Evolutionary conservation across 2,329 filamentous ascomycete species (phyloP), one percentile per base, ranked within the genome.

Genomic region (Xylaria sp.): DNA sequence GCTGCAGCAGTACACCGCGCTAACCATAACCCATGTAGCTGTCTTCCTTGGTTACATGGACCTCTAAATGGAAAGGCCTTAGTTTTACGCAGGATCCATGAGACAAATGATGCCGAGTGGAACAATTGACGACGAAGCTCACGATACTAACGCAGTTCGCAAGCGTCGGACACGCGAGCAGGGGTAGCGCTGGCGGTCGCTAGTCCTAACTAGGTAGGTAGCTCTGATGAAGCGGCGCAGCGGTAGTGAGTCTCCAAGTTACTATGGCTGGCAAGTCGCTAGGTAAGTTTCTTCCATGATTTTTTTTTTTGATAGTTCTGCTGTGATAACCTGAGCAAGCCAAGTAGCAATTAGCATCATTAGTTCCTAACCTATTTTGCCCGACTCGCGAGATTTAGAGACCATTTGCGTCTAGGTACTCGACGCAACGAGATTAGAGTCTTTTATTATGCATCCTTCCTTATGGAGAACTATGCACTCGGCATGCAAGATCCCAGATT

Each of bases 391-490:
- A 68, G 14, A 59, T 67, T n/a, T 47, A 31, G 55, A 2, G 60
- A 66, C 21, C 64, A 67, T 50, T 58, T 68, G 23, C 49, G 52
- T 25, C 60, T 67, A 14, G 55, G 61, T 38, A 37, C 42, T n/a
- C 35, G 57, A 6, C 35, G 37, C 12, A 63, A 65, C 23, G 47
- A 62, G 11, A 47, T 68, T 17, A 42, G 64, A 15, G 40, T 67
- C 12, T 67, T 65, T 21, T 64, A 67, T 53, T 61, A 61, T 60
- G 57, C 56, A 1, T 63, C 61, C 3, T 68, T 66, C 23, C 40
- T 68, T 15, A 67, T 65, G 14, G 59, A 65, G 25, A 55, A 67
- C n/a, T n/a, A n/a, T n/a, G n/a, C n/a, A n/a, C n/a, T n/a, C n/a
- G n/a, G 28, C 9, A 31, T 31, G 9, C 28, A 31, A 31, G 9